Percentiles rank a stretch among this genome's conserved stretches.
Evolutionary conservation across 352 stramenopile species (phyloP).

Genomic region (Phytopythium delawarense): DNA sequence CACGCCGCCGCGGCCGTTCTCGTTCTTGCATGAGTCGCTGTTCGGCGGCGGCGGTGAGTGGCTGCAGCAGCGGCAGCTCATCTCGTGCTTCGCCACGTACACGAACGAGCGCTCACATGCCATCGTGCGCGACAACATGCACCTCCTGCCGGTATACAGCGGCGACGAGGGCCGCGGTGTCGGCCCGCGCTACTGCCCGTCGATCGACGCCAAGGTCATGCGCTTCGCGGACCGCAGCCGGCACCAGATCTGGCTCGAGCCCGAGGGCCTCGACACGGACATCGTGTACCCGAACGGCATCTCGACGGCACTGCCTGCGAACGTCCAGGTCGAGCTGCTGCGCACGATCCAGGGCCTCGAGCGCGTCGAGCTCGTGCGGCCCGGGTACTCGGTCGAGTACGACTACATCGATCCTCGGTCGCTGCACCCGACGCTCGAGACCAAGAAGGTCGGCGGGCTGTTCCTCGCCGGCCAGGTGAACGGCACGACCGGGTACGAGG

Average conservation of each 20-base stretch:
- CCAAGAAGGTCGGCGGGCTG: constrained; percentile 89
- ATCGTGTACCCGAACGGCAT: constrained; percentile 99
- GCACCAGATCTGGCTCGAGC: constrained; percentile 96
- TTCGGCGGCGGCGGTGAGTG: constrained; percentile 1
- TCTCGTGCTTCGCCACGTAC: constrained; percentile 91
- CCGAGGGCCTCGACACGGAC: constrained; percentile 95
- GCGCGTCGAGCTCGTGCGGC: constrained; percentile 92
- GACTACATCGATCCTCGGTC: constrained; percentile 96
- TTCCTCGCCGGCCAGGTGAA: constrained; percentile 99
- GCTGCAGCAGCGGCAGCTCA: constrained; percentile 70
- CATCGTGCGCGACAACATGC: constrained; percentile 91
- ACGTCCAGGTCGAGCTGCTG: constrained; percentile 95
- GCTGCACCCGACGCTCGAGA: constrained; percentile 93
- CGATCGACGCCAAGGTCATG: constrained; percentile 95
- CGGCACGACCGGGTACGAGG: constrained; percentile 99
- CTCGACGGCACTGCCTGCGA: constrained; percentile 86
- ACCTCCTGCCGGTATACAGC: constrained; percentile 92
- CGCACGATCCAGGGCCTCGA: constrained; percentile 95
- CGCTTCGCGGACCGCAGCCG: constrained; percentile 71
- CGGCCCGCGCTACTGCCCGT: constrained; percentile 94
- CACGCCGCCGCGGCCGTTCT: constrained; percentile 90
- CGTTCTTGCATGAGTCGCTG: constrained; percentile 89
- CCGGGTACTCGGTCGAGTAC: constrained; percentile 99
- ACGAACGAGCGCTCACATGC: constrained; percentile 97
- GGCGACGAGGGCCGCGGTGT: constrained; percentile 77